These are phyloP conservation scores for Zalerion maritima DNA, from an alignment of 495 filamentous ascomycete species.

Conservation along the genomic window DNA sequence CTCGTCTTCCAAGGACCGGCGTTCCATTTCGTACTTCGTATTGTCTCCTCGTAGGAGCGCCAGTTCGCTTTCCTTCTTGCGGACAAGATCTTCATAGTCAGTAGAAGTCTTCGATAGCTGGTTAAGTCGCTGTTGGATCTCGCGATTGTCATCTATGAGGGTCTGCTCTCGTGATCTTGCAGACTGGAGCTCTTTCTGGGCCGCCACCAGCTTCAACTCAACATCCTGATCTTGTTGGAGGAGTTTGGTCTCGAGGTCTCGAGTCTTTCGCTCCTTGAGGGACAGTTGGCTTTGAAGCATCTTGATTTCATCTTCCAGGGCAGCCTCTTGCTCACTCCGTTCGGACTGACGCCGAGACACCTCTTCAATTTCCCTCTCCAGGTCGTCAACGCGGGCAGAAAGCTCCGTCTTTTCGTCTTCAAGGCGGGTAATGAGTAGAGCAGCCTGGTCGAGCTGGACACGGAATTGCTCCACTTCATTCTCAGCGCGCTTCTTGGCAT, in stretches of 20 bases:
- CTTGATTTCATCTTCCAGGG: conserved; percentile 65
- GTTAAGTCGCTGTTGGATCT: conserved; percentile 71
- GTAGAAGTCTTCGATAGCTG: conserved; percentile 86
- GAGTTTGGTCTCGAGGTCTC: conserved; percentile 74
- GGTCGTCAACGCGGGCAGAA: conserved; percentile 44
- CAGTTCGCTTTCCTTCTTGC: conserved; percentile 88
- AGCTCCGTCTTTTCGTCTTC: conserved; percentile 74
- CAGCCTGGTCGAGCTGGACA: conserved; percentile 79
- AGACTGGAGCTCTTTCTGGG: conserved; percentile 67
- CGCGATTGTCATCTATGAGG: conserved; percentile 63
- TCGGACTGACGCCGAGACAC: conserved; percentile 51
- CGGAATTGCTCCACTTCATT: conserved; percentile 67
- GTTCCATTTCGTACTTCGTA: conserved; percentile 62
- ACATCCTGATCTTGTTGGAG: conserved; percentile 78
- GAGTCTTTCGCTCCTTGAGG: conserved; percentile 78
- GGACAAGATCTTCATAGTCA: conserved; percentile 81
- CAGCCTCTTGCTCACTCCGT: conserved; percentile 55
- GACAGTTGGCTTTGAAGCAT: conserved; percentile 84
- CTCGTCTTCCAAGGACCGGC: conserved; percentile 62
- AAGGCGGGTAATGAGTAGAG: conserved; percentile 65
- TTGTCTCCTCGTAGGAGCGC: conserved; percentile 70
- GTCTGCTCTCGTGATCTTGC: conserved; percentile 58
- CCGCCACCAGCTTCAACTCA: conserved; percentile 70
- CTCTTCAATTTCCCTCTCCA: conserved; percentile 53
- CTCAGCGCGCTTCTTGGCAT: conserved; percentile 79